Evolutionary conservation across 1,139 yeast species (phyloP).

Genomic region (Suhomyces anneliseae): DNA sequence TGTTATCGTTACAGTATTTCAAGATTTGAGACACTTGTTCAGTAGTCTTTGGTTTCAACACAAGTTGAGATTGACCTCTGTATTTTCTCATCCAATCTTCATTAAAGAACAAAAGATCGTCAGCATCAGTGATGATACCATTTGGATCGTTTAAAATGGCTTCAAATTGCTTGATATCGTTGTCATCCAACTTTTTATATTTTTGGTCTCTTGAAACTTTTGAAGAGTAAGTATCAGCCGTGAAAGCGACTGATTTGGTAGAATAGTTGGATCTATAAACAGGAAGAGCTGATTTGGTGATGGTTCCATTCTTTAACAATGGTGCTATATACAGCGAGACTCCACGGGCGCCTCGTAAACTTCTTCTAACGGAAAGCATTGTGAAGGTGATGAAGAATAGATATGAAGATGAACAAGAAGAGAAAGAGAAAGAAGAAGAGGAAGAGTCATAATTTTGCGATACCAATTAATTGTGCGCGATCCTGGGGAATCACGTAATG

Average conservation of each 20-base stretch:
- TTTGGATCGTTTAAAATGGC: slow-evolving; percentile 53
- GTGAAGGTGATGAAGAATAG: neutral
- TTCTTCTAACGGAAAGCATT: slow-evolving; percentile 5
- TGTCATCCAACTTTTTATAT: slow-evolving; percentile 48
- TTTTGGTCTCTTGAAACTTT: slow-evolving; percentile 47
- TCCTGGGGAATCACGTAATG: neutral
- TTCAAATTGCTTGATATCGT: slow-evolving; percentile 64
- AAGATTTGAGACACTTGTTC: slow-evolving; percentile 76
- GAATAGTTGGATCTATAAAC: slow-evolving; percentile 19
- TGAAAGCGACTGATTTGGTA: slow-evolving; percentile 51
- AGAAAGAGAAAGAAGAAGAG: no score
- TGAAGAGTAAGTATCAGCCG: slow-evolving; percentile 62
- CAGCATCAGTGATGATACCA: slow-evolving; percentile 51
- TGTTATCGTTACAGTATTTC: slow-evolving; percentile 76
- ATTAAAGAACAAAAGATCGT: slow-evolving; percentile 71
- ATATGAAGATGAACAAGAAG: no score
- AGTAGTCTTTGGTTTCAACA: slow-evolving; percentile 81
- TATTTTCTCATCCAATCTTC: slow-evolving; percentile 98
- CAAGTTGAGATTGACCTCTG: slow-evolving; percentile 79
- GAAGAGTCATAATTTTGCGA: slow-evolving; percentile 4
- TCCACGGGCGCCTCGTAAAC: slow-evolving; percentile 3
- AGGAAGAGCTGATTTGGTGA: neutral
- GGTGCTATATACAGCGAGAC: slow-evolving; percentile 1
- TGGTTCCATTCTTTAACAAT: neutral
- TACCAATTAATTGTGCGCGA: neutral